Conservation (phyloP, 331 rosid genomes). For the Rosa hybrid region DNA sequence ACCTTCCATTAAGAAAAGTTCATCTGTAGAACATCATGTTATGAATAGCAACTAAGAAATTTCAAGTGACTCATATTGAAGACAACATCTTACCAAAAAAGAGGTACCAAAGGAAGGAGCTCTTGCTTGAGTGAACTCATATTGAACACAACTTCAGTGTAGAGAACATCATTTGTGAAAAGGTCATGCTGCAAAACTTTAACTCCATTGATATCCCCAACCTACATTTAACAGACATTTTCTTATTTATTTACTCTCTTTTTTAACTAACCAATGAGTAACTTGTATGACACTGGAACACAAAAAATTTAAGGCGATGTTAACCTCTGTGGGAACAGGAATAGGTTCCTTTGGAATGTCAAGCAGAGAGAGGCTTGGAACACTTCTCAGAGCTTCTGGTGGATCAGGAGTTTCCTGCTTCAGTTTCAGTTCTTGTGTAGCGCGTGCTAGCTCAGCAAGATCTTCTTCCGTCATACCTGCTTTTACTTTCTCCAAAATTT, state of each 20-base stretch:
- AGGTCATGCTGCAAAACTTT: conserved; percentile 89
- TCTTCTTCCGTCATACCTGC: conserved; percentile 86
- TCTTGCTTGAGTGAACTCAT: conserved; percentile 88
- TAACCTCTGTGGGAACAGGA: conserved; percentile 75
- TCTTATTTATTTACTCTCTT: background rate
- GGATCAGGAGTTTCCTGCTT: conserved; percentile 98
- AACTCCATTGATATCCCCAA: conserved; percentile 82
- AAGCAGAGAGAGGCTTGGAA: conserved; percentile 85
- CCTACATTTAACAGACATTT: conserved; percentile 47
- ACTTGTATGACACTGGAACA: conserved; percentile 24
- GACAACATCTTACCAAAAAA: conserved; percentile 73
- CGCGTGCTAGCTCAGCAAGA: conserved; percentile 82
- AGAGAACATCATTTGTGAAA: conserved; percentile 94
- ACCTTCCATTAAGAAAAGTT: background rate
- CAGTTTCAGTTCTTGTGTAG: conserved; percentile 77
- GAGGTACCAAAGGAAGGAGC: conserved; percentile 86
- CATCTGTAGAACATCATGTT: background rate
- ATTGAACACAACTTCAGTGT: conserved; percentile 81
- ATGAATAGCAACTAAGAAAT: background rate
- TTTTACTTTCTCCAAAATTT: conserved; percentile 67
- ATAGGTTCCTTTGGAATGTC: conserved; percentile 97
- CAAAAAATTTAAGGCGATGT: conserved; percentile 18
- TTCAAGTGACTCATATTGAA: background rate
- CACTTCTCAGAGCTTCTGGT: conserved; percentile 88
- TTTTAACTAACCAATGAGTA: background rate